phyloP scores from a whole-genome alignment of 2,329 filamentous ascomycete genomes.

The Zymoseptoria crescenta region DNA sequence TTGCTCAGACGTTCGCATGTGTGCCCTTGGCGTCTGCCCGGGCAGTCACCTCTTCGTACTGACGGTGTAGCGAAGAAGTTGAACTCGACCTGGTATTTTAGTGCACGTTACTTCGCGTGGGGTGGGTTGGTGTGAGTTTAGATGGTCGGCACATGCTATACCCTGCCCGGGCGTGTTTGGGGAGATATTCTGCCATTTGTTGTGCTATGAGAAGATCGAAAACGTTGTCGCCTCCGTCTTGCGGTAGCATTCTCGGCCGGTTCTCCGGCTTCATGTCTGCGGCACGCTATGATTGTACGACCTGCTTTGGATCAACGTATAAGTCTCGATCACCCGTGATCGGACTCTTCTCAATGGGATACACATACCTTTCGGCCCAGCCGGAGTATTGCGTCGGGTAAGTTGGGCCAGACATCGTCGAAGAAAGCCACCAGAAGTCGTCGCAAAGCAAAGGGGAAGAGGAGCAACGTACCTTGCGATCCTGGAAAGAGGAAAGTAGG shows the following conservation, averaged over 20 bases:
- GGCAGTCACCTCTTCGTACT: not conserved
- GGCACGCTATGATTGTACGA: not conserved
- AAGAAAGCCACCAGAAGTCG: not conserved
- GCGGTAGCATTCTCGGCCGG: too few species aligned
- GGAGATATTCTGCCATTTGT: too few species aligned
- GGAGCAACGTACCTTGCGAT: not conserved
- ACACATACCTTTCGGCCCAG: not conserved
- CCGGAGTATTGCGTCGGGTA: not conserved
- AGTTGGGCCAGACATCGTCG: not conserved
- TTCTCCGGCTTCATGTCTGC: too few species aligned
- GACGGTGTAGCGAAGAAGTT: not conserved
- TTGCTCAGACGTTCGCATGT: not conserved
- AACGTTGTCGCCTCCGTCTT: too few species aligned
- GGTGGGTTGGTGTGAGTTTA: too few species aligned
- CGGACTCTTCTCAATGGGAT: not conserved
- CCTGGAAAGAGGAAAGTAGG: not conserved
- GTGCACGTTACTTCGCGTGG: not conserved
- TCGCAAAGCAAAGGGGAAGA: not conserved
- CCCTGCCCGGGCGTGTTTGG: too few species aligned
- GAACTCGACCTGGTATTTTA: not conserved
- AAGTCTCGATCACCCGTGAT: not conserved
- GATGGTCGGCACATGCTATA: too few species aligned
- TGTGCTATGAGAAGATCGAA: too few species aligned
- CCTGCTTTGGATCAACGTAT: not conserved
- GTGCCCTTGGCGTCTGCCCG: not conserved